Evolutionary conservation across 768 basidiomycete species (phyloP), one percentile per base, ranked within the genome.

Genomic region (Cubamyces sp.): DNA sequence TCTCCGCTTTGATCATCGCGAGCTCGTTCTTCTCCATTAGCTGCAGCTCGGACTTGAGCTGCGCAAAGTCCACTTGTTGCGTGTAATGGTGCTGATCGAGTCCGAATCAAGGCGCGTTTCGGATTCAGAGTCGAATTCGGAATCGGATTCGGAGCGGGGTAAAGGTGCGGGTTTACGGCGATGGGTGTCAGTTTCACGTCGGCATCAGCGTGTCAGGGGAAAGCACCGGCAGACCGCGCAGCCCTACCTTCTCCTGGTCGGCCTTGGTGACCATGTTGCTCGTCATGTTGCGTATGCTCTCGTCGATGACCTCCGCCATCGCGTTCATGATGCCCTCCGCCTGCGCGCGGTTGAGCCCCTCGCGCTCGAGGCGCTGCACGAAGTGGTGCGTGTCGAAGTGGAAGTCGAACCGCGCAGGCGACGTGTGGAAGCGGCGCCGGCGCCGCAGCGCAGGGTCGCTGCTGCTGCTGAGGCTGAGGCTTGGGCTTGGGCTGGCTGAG

Each of bases 301-400:
- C 97, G 74, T 97, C 94, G 41, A 99, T 94, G 64, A 98, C 96
- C 69, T 95, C 94, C 14, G 94, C 92, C 84, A 99, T 91, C 8
- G 96, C 93, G 48, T 88, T 83, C 95, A 98, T 97, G 72, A 99
- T 91, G 3, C 97, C 96, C 73, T 98, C 94, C 0, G 96, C 95
- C 76, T 98, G 96, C 21, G 87, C 86, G 18, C 93, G 84, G 66
- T 90, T 94, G 64, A 98, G 76, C 0, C 96, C 96, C 71, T 97
- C 91, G 61, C 85, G 82, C 74, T 95, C 92, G 57, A 98, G 79
- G 39, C 93, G 87, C 74, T 94, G 88, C 41, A 98, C 94, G 71
- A 97, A 96, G 64, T 92, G 90, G 71, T 96, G 93, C 1, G 96
- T 98, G 73, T 98, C 96, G 67, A 98, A 98, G 73, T 96, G 94